phyloP scores from a whole-genome alignment of 2,329 filamentous ascomycete genomes.

The Grosmannia penicillata region DNA sequence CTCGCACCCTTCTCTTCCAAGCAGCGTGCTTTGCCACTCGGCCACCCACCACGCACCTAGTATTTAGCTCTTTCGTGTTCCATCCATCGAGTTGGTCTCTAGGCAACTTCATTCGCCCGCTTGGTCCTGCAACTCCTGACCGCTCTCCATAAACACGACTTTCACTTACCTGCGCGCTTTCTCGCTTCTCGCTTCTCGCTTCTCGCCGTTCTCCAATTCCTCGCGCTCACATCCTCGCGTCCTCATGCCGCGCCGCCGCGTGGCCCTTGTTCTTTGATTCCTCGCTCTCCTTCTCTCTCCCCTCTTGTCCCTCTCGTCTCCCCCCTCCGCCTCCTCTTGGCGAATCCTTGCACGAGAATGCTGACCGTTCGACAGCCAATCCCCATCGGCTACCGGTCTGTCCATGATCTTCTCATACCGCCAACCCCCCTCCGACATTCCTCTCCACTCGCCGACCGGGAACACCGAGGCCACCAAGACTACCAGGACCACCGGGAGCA shows the following conservation, averaged over 20 bases:
- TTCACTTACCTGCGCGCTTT: constrained; percentile 2
- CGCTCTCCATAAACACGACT: not conserved
- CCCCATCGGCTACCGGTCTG: constrained; percentile 42
- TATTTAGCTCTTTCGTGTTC: constrained; percentile 1
- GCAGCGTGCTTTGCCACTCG: not conserved
- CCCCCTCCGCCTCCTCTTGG: not conserved
- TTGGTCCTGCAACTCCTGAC: not conserved
- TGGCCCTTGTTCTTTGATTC: too few species aligned
- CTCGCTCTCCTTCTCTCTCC: not conserved
- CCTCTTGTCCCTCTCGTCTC: too few species aligned
- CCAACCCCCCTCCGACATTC: constrained; percentile 39
- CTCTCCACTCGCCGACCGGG: constrained; percentile 36
- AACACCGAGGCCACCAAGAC: too few species aligned
- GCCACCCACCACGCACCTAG: not conserved
- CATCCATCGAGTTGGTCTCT: not conserved
- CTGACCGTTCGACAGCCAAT: constrained; percentile 46
- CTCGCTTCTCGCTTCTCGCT: not conserved
- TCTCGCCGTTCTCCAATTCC: constrained; percentile 1
- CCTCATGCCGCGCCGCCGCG: not conserved
- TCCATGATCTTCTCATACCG: constrained; percentile 48
- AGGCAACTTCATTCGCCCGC: not conserved
- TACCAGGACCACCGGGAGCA: constrained; percentile 35
- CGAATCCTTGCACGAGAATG: constrained; percentile 30
- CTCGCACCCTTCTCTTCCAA: constrained; percentile 4
- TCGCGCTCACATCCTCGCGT: not conserved